Evolutionary conservation across 2,329 filamentous ascomycete species (phyloP), one percentile per base, ranked within the genome.

Genomic region (Pestalotiopsis fici): DNA sequence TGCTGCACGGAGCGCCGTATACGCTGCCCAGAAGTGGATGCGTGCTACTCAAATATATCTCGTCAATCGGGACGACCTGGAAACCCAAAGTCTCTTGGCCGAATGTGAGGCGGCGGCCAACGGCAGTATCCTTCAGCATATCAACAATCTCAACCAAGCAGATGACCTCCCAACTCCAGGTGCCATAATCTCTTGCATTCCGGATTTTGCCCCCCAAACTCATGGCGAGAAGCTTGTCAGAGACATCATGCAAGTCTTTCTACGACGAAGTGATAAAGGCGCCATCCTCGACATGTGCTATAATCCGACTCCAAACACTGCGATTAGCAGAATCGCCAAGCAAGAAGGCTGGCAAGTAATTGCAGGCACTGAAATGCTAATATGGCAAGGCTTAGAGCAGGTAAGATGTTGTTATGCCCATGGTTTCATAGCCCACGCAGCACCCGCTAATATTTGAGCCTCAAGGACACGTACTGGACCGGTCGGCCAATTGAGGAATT

Each of bases 231-330:
- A 84, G 37, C 80, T 83, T 55, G 88, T 91, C 4, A 82, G 92
- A 1, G 77, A 78, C 1, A 83, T 93, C 0, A 77, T 86, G 0
- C 83, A 88, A 73, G 77, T 81, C 3, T 85, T 87, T 62, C 68
- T 87, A 35, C 71, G 71, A 27, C 83, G 82, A 76, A 75, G 82
- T 28, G 79, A 85, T 68, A 91, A 91, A 78, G 92, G 91, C 6
- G 88, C 88, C 6, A 87, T 95, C 66, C 78, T 95, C 68, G 92
- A 95, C 78, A 95, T 95, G 92, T 94, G 92, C 82, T 95, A 95
- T 77, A 93, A 94, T 76, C 93, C 93, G 0, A 82, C 84, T 2
- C 90, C 91, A 0, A 90, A 87, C 77, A 95, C 93, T 0, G 83
- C 86, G 71, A 86, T 94, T 60, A 88, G 87, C 1, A 85, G 84